phyloP scores from a whole-genome alignment of 1,284 basidiomycete genomes.

The Leucoagaricus sp. region DNA sequence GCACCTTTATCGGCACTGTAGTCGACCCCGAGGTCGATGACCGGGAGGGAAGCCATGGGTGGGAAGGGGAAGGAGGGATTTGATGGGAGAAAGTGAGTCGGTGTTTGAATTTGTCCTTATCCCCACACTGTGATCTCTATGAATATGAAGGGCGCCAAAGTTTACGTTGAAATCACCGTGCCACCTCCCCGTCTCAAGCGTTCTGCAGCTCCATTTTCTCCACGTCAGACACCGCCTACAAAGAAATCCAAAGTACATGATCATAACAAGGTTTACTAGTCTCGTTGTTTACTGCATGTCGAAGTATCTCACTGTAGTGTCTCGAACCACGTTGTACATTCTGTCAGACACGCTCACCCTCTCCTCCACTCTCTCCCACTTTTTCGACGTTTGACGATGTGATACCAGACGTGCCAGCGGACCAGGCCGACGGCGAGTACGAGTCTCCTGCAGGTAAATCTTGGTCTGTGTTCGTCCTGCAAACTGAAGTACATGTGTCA shows the following conservation, averaged over 20 bases:
- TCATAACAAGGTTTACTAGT: constrained; percentile 5
- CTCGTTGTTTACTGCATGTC: neutral
- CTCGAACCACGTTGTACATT: neutral
- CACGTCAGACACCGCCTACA: neutral
- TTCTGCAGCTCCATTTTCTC: neutral
- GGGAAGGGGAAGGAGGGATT: constrained; percentile 22
- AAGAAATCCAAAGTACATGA: constrained; percentile 2
- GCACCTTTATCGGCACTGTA: constrained; percentile 53
- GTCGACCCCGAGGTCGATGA: constrained; percentile 41
- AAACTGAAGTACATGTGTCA: too few relatives aligned
- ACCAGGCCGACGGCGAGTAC: neutral
- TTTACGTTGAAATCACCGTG: constrained; percentile 31
- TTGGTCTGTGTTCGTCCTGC: too few relatives aligned
- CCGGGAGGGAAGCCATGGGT: constrained; percentile 50
- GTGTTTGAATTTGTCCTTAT: constrained; percentile 35
- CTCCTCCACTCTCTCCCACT: constrained; percentile 1
- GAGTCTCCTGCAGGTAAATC: too few relatives aligned
- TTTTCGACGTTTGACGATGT: neutral
- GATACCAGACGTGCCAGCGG: neutral
- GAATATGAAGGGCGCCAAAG: constrained; percentile 16
- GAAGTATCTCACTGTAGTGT: neutral
- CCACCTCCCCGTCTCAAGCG: constrained; percentile 17
- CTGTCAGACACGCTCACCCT: neutral
- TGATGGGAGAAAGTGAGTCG: constrained; percentile 22
- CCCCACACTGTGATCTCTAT: constrained; percentile 3